Evolutionary conservation across 441 rosid species (phyloP).

Genomic region (Geranium incanum): DNA sequence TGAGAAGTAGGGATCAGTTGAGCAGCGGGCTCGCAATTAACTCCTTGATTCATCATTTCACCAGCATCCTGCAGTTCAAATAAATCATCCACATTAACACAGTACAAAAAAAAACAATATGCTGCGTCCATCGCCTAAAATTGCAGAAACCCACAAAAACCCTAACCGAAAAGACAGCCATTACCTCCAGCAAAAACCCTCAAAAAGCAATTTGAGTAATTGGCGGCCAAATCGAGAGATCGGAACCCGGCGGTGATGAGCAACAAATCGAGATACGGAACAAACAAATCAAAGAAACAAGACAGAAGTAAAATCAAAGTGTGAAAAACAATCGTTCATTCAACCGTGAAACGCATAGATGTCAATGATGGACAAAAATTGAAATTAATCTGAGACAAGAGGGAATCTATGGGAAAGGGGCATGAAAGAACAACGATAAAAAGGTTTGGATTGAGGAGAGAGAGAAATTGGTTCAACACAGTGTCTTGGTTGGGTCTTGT

Average conservation of each 20-base stretch:
- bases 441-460: conserved; percentile 1
- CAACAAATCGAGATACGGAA: not conserved
- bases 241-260: not conserved
- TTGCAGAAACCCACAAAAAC: not conserved
- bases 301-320: not conserved
- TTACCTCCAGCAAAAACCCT: not conserved
- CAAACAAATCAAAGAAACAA: not conserved
- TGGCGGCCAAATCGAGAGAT: not conserved
- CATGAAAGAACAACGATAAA: not conserved
- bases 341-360: not conserved
- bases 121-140: not conserved
- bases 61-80: conserved; percentile 26
- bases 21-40: conserved; percentile 47
- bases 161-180: conserved; percentile 1
- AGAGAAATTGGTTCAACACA: not conserved
- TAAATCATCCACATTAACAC: not conserved
- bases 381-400: not conserved
- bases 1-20: conserved; percentile 54
- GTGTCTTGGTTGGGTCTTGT: not conserved
- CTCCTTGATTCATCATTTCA: conserved; percentile 76
- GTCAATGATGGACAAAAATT: not conserved
- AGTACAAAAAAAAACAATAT: not conserved
- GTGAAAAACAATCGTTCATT: not conserved
- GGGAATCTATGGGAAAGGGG: not conserved
- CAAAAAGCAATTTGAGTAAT: not conserved